Base-by-base conservation (phyloP, 805 yeast species). In the Henningerozyma blattae region DNA sequence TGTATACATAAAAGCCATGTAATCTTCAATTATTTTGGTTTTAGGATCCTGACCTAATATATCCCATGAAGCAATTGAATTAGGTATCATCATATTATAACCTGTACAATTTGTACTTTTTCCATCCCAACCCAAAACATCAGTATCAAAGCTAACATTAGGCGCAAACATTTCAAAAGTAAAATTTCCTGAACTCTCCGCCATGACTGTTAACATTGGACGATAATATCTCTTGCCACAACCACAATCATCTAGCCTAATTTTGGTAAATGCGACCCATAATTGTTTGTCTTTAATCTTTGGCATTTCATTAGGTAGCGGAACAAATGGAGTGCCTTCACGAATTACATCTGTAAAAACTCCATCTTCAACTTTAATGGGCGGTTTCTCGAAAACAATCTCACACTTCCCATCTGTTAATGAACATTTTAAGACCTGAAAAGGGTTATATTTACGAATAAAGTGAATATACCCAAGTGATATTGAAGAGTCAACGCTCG, bases 1-100 rank as follows among this genome's bases (percentile, higher is more conserved):
- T 30, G 61, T 57, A n/a, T 59, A 27, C 1, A 62, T 51, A 13
- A 64, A 40, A 4, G 56, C 61, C 58, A 64, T 40, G 36, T 57
- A 50, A 45, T 64, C 70, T 18, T 56, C 52, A 36, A 17, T 37
- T 27, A 24, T 16, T 19, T 33, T 32, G 5, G 43, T 41, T 28
- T 30, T 29, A 5, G 38, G 31, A 29, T 41, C 37, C 31, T 37
- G 43, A 14, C 29, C 16, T 15, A 33, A 29, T 9, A 41, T 36
- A 14, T 34, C 39, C 47, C 47, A 43, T 19, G 22, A 36, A n/a
- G 27, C 32, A 17, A 39, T 39, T 15, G 45, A 37, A 30, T 39
- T 42, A 15, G 40, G 36, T 18, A 34, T 35, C 27, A 42, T 22
- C 10, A 36, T 29, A 31, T 39, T 42, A 17, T 20, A 27, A 4